Conservation (phyloP, 495 filamentous ascomycete species). For the Aspergillus olivimuriae region DNA sequence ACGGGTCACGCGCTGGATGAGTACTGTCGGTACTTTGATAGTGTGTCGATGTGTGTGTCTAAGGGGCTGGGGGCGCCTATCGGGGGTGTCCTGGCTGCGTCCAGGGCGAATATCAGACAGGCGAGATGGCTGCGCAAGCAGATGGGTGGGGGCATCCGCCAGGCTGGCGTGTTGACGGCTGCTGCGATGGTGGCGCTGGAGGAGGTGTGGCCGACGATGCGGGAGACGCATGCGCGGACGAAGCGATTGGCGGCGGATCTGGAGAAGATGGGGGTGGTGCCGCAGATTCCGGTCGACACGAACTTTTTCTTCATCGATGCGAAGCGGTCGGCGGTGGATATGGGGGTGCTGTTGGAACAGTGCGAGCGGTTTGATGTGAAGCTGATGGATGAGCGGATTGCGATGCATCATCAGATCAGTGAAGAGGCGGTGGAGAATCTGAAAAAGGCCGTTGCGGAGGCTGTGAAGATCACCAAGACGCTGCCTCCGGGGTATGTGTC, state of each 20-base stretch:
- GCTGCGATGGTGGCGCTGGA: slow-evolving; percentile 32
- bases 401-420: slow-evolving; percentile 22
- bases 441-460: slow-evolving; percentile 14
- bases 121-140: slow-evolving; percentile 21
- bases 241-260: slow-evolving; percentile 48
- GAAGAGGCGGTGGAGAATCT: slow-evolving; percentile 18
- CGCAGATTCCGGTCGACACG: slow-evolving; percentile 58
- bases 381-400: slow-evolving; percentile 18
- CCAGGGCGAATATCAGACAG: slow-evolving; percentile 12
- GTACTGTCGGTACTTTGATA: slow-evolving; percentile 21
- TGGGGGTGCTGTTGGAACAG: slow-evolving; percentile 18
- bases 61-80: slow-evolving; percentile 25
- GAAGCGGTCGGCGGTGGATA: slow-evolving; percentile 21
- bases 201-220: slow-evolving; percentile 57
- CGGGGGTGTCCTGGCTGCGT: slow-evolving; percentile 16
- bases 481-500: slow-evolving; percentile 7
- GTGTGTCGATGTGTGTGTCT: slow-evolving; percentile 19
- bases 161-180: slow-evolving; percentile 20
- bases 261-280: slow-evolving; percentile 50
- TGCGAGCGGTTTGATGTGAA: slow-evolving; percentile 14
- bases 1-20: slow-evolving; percentile 13
- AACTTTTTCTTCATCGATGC: slow-evolving; percentile 77
- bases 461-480: slow-evolving; percentile 10
- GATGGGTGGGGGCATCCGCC: slow-evolving; percentile 22
- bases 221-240: slow-evolving; percentile 46